These are phyloP conservation scores for Seminavis robusta DNA, from an alignment of 108 stramenopile species.

Conservation along the genomic window DNA sequence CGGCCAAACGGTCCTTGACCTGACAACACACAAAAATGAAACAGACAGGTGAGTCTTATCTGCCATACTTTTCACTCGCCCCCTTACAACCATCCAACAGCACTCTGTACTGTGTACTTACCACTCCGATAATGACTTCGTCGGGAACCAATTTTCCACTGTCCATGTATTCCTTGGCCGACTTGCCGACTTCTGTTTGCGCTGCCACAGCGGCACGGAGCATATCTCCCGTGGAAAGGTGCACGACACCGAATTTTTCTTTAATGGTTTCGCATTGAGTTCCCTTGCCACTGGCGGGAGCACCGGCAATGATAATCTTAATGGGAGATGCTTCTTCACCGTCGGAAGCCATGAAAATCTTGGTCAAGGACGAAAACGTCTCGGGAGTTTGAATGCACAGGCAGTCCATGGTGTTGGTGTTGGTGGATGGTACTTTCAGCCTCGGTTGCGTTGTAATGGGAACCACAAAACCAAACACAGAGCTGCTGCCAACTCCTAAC, in stretches of 20 bases:
- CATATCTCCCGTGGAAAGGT: constrained; percentile 89
- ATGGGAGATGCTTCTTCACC: too few species aligned
- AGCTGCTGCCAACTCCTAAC: too few species aligned
- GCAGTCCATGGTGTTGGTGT: too few species aligned
- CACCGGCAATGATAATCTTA: constrained; percentile 81
- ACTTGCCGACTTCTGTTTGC: constrained; percentile 48
- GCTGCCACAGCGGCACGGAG: constrained; percentile 62
- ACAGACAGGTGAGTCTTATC: not conserved
- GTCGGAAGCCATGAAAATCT: too few species aligned
- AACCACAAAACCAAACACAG: too few species aligned
- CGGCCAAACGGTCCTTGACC: constrained; percentile 84
- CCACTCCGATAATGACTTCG: constrained; percentile 92
- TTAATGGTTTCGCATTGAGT: constrained; percentile 83
- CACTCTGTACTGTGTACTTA: constrained; percentile 21
- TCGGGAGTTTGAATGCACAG: too few species aligned
- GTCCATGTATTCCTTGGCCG: constrained; percentile 90
- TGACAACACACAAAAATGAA: constrained; percentile 5
- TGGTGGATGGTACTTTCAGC: too few species aligned
- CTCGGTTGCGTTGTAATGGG: too few species aligned
- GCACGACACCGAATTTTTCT: constrained; percentile 69
- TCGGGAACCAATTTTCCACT: constrained; percentile 94
- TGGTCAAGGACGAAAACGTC: too few species aligned
- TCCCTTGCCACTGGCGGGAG: constrained; percentile 86
- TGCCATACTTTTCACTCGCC: not conserved
- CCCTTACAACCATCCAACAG: not conserved